Conservation (phyloP, 2,329 filamentous ascomycete species). For the Aspergillus ochraceus region DNA sequence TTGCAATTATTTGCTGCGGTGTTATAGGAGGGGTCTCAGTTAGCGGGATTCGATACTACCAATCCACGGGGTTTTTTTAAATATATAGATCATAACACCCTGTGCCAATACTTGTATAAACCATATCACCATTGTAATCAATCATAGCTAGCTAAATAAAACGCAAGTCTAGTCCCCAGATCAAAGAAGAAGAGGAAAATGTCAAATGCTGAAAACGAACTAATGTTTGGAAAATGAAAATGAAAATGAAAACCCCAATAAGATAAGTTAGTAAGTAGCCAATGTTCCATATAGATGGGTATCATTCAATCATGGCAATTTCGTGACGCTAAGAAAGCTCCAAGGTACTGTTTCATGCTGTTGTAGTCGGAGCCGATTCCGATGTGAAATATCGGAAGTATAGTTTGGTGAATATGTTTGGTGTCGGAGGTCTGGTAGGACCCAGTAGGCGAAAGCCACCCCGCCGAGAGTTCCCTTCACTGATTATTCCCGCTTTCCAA, state of each 20-base stretch:
- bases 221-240: not conserved
- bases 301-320: constrained; percentile 18
- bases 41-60: not conserved
- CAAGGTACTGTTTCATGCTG: not conserved
- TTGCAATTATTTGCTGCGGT: not conserved
- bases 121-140: not conserved
- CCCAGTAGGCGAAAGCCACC: not conserved
- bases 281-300: constrained; percentile 16
- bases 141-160: not conserved
- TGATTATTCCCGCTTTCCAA: constrained; percentile 27
- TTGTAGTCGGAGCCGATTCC: not conserved
- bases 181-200: not conserved
- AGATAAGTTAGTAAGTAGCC: not conserved
- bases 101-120: not conserved
- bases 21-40: not conserved
- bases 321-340: constrained; percentile 3
- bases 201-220: not conserved
- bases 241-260: not conserved
- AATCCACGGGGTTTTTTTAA: not conserved
- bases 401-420: not conserved
- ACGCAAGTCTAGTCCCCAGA: not conserved
- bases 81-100: not conserved
- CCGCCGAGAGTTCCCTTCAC: not conserved
- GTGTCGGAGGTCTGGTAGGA: not conserved
- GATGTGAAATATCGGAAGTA: not conserved